Evolutionary conservation across 176 grass and related monocot genomes (phyloP).

Genomic region (Metroxylon sagu): DNA sequence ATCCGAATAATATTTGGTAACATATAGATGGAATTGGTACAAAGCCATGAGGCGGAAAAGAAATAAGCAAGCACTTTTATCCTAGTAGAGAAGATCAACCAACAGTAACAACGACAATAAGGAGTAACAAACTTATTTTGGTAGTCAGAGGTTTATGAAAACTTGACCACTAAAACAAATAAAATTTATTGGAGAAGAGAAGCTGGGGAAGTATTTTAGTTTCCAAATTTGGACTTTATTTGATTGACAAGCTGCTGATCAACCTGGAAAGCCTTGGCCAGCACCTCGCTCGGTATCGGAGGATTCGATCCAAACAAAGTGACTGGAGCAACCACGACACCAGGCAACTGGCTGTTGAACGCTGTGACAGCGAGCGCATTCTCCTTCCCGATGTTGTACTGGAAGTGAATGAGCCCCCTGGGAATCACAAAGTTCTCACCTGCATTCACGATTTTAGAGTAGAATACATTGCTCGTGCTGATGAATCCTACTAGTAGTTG

Average conservation of each 20-base stretch:
- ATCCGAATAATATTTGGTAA: too few relatives aligned
- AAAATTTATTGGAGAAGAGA: too few relatives aligned
- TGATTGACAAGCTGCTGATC: constrained; percentile 26
- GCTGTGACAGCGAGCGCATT: constrained; percentile 30
- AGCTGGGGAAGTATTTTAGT: background rate
- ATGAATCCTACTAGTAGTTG: constrained; percentile 58
- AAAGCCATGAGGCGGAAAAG: too few relatives aligned
- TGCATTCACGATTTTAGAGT: constrained; percentile 35
- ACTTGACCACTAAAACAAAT: too few relatives aligned
- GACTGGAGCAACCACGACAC: constrained; percentile 27
- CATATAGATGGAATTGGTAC: too few relatives aligned
- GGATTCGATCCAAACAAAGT: constrained; percentile 50
- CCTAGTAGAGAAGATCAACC: too few relatives aligned
- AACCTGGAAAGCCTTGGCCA: constrained; percentile 40
- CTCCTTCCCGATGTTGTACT: constrained; percentile 42
- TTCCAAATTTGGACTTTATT: constrained; percentile 51
- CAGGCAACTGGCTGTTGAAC: constrained; percentile 57
- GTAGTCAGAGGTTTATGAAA: too few relatives aligned
- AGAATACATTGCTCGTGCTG: constrained; percentile 37
- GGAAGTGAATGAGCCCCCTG: constrained; percentile 61
- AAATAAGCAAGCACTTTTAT: too few relatives aligned
- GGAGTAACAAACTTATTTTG: too few relatives aligned
- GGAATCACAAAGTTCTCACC: constrained; percentile 65
- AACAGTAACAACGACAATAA: too few relatives aligned
- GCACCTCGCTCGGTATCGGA: constrained; percentile 36